Base-by-base conservation (phyloP, 768 basidiomycete genomes). In the Trametes cingulata region DNA sequence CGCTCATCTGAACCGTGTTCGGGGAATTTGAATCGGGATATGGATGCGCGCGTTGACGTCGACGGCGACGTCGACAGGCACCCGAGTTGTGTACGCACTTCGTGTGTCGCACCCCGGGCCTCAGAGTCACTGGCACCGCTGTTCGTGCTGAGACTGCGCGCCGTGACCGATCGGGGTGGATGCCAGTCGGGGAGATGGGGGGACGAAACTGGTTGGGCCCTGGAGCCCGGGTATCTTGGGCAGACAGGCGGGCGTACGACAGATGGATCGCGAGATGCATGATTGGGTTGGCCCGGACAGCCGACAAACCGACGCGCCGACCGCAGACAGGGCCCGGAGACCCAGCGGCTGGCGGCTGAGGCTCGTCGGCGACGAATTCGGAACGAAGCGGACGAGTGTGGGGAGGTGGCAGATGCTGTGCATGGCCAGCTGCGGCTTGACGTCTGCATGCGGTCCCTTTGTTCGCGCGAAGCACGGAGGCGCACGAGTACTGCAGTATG, bases 261-360 rank as follows among this genome's bases (percentile, higher is more conserved):
- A 54, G 52, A 56, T 50, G 37, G 10, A 57, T 57, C 47, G 39
- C 29, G 56, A 33, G 47, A 41, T 57, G 47, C 39, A 19, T 56
- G 55, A 48, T 48, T 27, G 46, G 27, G 25, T 56, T 56, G 36
- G 24, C 24, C 36, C 48, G 24, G 46, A 1, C 22, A 22, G 25
- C 5, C 42, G 46, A 29, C 29, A 8, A n/a, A 49, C 48, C 33
- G n/a, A 49, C 24, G 20, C 43, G 24, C 14, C 7, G 8, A 24
- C 22, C 7, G 19, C 20, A 25, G 20, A 13, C 43, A n/a, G 42
- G 22, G 15, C 17, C 22, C 36, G 42, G 42, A n/a, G n/a, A n/a
- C n/a, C n/a, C n/a, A n/a, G n/a, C n/a, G 29, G 29, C 29, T 33
- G 10, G 29, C 29, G 6, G 29, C 29, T 33, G 29, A 33, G 29